These are phyloP conservation scores for Ustilago loliicola DNA, from an alignment of 1,284 basidiomycete species.

Conservation along the genomic window DNA sequence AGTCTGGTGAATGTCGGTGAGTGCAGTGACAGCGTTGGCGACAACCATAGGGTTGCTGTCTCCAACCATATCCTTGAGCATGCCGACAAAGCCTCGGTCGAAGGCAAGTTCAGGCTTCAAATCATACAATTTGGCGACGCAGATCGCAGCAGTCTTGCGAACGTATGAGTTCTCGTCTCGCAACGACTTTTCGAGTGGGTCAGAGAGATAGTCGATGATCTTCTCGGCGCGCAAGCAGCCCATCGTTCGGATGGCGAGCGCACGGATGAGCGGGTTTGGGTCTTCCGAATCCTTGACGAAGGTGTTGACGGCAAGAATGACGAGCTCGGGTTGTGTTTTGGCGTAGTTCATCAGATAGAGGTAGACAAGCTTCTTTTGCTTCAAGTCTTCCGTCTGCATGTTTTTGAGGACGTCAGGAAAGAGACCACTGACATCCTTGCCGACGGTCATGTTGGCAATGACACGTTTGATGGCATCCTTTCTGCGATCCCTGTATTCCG, in stretches of 20 bases:
- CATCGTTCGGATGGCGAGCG: slow-evolving; percentile 97
- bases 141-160: slow-evolving; percentile 90
- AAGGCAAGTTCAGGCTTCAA: slow-evolving; percentile 94
- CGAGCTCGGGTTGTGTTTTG: slow-evolving; percentile 95
- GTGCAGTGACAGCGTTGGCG: slow-evolving; percentile 90
- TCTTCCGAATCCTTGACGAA: slow-evolving; percentile 96
- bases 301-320: slow-evolving; percentile 98
- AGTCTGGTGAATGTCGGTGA: slow-evolving; percentile 89
- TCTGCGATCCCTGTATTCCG: slow-evolving; percentile 91
- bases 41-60: slow-evolving; percentile 99
- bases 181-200: slow-evolving; percentile 90
- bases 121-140: slow-evolving; percentile 95
- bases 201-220: slow-evolving; percentile 97
- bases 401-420: slow-evolving; percentile 97
- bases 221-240: slow-evolving; percentile 95
- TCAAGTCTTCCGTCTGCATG: slow-evolving; percentile 92
- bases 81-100: slow-evolving; percentile 93
- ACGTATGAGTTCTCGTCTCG: slow-evolving; percentile 92
- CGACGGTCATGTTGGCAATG: slow-evolving; percentile 90
- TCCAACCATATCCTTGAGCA: slow-evolving; percentile 85
- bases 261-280: slow-evolving; percentile 93
- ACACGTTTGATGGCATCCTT: slow-evolving; percentile 96
- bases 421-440: slow-evolving; percentile 93
- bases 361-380: slow-evolving; percentile 97
- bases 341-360: slow-evolving; percentile 99